Percentiles rank a stretch among this genome's conserved stretches.
phyloP scores from a whole-genome alignment of 257 asterid genomes.

The Paraleonurus japonicus region DNA sequence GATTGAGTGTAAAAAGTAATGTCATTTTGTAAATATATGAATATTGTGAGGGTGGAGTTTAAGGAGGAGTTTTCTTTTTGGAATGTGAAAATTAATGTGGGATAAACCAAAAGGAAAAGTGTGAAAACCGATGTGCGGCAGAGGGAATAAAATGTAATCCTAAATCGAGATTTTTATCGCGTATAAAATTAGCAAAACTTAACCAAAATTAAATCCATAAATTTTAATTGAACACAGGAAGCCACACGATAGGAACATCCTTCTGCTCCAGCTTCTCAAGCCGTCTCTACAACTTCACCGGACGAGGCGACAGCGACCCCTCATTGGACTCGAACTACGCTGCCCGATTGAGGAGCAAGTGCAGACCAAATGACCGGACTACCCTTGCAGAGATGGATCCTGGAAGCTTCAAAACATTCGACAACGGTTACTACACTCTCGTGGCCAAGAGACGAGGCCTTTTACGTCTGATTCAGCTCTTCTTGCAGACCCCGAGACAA shows the following conservation, averaged over 20 bases:
- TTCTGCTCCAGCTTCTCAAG: conserved; percentile 47
- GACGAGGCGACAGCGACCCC: conserved; percentile 56
- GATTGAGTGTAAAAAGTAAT: no score
- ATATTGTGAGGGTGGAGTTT: no score
- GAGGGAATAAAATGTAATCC: no score
- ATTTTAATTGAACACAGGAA: conserved; percentile 30
- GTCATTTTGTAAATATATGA: no score
- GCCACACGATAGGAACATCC: conserved; percentile 58
- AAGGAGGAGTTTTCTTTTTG: no score
- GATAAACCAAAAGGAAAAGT: no score
- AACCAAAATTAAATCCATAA: no score
- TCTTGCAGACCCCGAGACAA: conserved; percentile 38
- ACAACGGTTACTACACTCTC: conserved; percentile 33
- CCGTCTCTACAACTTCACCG: conserved; percentile 70
- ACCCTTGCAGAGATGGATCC: conserved; percentile 61
- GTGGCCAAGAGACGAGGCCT: conserved; percentile 49
- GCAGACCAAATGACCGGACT: conserved; percentile 39
- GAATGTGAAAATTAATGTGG: no score
- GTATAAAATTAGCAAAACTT: no score
- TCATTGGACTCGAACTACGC: conserved; percentile 49
- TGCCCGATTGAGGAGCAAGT: conserved; percentile 32
- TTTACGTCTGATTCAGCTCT: conserved; percentile 50
- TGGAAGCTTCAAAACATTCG: conserved; percentile 49
- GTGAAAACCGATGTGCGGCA: no score
- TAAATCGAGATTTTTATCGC: no score